phyloP scores from a whole-genome alignment of 2,329 filamentous ascomycete species.

The Nemania diffusa region DNA sequence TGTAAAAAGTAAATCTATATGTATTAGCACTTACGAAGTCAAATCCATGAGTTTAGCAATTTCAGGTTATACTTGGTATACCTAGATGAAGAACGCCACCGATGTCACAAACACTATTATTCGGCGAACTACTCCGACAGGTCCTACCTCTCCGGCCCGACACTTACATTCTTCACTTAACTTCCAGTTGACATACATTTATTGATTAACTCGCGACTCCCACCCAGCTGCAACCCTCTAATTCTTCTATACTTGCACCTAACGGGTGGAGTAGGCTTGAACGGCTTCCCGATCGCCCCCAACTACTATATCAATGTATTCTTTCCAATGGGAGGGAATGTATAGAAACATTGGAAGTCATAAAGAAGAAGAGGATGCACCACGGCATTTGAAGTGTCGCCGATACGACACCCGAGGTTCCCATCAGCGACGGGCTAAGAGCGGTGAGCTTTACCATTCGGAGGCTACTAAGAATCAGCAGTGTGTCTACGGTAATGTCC shows the following conservation, averaged over 20 bases:
- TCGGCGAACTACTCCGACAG: conserved; percentile 6
- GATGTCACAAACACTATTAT: background rate
- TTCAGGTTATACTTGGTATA: background rate
- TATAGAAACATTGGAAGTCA: background rate
- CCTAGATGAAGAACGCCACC: background rate
- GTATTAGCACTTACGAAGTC: background rate
- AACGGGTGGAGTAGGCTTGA: background rate
- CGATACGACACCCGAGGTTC: background rate
- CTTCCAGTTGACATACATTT: background rate
- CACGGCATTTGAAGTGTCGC: background rate
- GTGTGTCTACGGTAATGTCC: no score
- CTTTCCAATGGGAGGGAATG: background rate
- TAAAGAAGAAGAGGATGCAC: background rate
- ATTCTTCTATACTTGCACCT: background rate
- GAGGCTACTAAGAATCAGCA: no score
- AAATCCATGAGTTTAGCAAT: background rate
- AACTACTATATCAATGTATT: background rate
- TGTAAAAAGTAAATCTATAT: background rate
- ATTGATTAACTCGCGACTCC: conserved; percentile 8
- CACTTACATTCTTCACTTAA: background rate
- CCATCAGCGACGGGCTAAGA: background rate
- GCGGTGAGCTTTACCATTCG: no score
- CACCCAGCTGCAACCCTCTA: background rate
- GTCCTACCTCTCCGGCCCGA: conserved; percentile 19
- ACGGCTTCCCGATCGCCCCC: background rate